phyloP scores from a whole-genome alignment of 768 basidiomycete species.

The Leccinum obscurum region DNA sequence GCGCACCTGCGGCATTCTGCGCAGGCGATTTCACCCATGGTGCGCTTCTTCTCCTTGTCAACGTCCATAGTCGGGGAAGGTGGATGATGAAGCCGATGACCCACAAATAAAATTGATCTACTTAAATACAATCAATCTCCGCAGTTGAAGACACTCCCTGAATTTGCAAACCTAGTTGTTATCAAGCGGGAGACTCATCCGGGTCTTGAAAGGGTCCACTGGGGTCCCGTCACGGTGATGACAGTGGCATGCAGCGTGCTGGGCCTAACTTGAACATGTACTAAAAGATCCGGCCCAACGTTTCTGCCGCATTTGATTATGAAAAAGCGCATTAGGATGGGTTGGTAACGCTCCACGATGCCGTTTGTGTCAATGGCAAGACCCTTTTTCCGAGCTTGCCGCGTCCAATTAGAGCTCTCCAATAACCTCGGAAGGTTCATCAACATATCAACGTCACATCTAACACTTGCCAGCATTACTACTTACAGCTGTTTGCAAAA shows the following conservation, averaged over 20 bases:
- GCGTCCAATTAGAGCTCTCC: no score
- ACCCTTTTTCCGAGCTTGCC: not conserved
- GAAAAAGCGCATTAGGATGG: no score
- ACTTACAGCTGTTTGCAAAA: no score
- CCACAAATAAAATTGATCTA: not conserved
- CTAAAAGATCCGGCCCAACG: not conserved
- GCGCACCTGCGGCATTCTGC: slow-evolving; percentile 33
- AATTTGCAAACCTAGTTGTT: not conserved
- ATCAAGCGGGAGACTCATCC: not conserved
- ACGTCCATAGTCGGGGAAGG: slow-evolving; percentile 10
- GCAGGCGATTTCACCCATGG: slow-evolving; percentile 31
- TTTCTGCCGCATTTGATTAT: not conserved
- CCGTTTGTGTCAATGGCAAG: not conserved
- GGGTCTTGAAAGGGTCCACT: not conserved
- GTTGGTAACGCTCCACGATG: no score
- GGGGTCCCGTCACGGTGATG: not conserved
- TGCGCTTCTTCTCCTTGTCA: slow-evolving; percentile 26
- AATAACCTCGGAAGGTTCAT: no score
- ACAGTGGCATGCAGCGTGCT: not conserved
- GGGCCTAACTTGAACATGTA: no score
- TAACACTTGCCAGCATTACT: no score
- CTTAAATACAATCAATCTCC: slow-evolving; percentile 12
- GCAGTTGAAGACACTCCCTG: not conserved
- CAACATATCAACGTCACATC: no score
- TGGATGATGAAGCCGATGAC: no score